These are phyloP conservation scores for Aspergillus olivimuriae DNA, from an alignment of 495 filamentous ascomycete genomes.

Conservation along the genomic window DNA sequence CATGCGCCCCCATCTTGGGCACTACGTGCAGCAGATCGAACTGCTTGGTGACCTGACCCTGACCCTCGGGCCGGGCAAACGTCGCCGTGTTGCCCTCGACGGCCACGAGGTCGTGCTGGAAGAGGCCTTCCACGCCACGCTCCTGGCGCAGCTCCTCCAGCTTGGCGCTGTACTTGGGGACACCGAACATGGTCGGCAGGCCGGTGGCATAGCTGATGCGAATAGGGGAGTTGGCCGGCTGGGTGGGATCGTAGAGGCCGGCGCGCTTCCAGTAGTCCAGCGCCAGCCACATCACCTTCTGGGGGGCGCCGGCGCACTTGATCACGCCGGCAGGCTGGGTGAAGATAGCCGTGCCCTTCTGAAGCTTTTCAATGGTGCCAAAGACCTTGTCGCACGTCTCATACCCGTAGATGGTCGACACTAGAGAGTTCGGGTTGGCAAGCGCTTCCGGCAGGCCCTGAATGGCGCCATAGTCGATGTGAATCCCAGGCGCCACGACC, in stretches of 20 bases:
- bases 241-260: constrained; percentile 47
- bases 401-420: constrained; percentile 62
- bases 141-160: constrained; percentile 57
- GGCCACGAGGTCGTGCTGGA: constrained; percentile 59
- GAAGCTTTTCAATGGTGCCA: constrained; percentile 46
- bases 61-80: constrained; percentile 41
- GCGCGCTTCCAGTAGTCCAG: constrained; percentile 57
- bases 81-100: constrained; percentile 52
- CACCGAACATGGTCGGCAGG: constrained; percentile 58
- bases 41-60: constrained; percentile 39
- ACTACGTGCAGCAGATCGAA: constrained; percentile 58
- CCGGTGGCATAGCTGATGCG: constrained; percentile 60
- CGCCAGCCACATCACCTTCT: constrained; percentile 68
- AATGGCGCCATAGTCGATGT: constrained; percentile 47
- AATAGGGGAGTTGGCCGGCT: constrained; percentile 40
- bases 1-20: constrained; percentile 57
- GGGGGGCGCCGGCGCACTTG: constrained; percentile 65
- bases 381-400: constrained; percentile 54
- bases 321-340: constrained; percentile 60
- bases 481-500: constrained; percentile 57
- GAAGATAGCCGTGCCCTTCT: constrained; percentile 58
- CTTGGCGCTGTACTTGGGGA: constrained; percentile 59
- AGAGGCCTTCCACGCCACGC: constrained; percentile 58
- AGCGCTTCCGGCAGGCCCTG: constrained; percentile 57
- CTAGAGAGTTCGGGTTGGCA: constrained; percentile 44